These are phyloP conservation scores for Alternaria viburni DNA, from an alignment of 2,329 filamentous ascomycete species.

Conservation along the genomic window DNA sequence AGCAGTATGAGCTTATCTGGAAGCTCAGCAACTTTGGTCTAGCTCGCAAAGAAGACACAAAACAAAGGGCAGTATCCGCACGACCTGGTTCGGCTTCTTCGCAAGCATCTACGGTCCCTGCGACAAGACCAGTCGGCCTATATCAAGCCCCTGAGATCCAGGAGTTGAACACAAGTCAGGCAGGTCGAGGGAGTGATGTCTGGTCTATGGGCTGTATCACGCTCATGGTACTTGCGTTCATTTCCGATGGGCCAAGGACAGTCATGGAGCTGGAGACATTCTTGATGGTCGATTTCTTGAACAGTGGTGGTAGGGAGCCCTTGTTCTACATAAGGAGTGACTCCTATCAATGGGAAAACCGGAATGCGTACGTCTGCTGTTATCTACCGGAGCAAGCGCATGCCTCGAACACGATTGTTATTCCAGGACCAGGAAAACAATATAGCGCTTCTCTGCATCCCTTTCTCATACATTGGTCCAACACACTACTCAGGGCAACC, in stretches of 20 bases:
- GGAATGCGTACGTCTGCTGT: fast-evolving
- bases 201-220: neutral
- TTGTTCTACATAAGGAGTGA: neutral
- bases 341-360: neutral
- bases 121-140: neutral
- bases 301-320: neutral
- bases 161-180: neutral
- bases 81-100: neutral
- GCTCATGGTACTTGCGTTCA: neutral
- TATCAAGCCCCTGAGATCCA: neutral
- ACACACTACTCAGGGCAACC: neutral
- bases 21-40: neutral
- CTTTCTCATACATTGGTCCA: neutral
- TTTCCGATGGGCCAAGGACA: too few species aligned
- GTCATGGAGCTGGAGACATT: neutral
- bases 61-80: neutral
- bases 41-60: neutral
- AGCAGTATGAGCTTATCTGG: neutral
- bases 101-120: fast-evolving
- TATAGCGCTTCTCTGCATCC: neutral
- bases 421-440: too few species aligned
- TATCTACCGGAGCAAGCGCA: neutral
- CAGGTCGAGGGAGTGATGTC: neutral
- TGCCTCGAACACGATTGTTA: too few species aligned
- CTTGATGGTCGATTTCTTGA: neutral